Evolutionary conservation across 2,329 filamentous ascomycete species (phyloP).

Genomic region (Xylariaceae sp.): DNA sequence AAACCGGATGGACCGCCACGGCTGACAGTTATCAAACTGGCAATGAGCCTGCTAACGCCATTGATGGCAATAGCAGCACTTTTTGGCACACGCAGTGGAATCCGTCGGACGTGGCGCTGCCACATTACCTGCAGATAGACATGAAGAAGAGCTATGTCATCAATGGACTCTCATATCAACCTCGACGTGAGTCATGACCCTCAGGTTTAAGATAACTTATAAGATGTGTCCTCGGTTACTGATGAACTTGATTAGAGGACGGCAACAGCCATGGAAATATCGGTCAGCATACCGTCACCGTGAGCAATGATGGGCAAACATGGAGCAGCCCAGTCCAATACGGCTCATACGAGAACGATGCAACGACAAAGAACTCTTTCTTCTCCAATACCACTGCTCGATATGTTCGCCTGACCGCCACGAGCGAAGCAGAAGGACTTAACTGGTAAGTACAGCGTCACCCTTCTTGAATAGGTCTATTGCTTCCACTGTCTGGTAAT

Average conservation of each 20-base stretch:
- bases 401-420: slow-evolving; percentile 31
- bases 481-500: too few relatives aligned
- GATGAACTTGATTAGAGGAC: slow-evolving; percentile 13
- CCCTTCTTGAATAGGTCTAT: too few relatives aligned
- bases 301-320: slow-evolving; percentile 28
- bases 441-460: slow-evolving; percentile 6
- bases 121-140: slow-evolving; percentile 34
- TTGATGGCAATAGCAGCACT: slow-evolving; percentile 29
- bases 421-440: slow-evolving; percentile 27
- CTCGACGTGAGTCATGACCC: slow-evolving; percentile 17
- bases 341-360: slow-evolving; percentile 32
- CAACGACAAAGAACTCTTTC: slow-evolving; percentile 31
- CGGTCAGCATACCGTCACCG: slow-evolving; percentile 27
- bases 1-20: slow-evolving; percentile 28
- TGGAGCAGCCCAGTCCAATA: slow-evolving; percentile 29
- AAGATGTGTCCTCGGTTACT: neutral
- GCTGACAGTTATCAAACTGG: slow-evolving; percentile 30
- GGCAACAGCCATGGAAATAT: slow-evolving; percentile 28
- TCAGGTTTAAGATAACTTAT: neutral
- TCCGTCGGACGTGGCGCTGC: slow-evolving; percentile 18
- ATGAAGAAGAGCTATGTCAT: slow-evolving; percentile 26
- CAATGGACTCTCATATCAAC: slow-evolving; percentile 31
- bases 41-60: slow-evolving; percentile 28
- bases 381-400: slow-evolving; percentile 31
- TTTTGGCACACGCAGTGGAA: slow-evolving; percentile 30